A percentile compares a stretch with the other conserved stretches of the same genome.
Conservation (phyloP, 225 moss, liverwort and hornwort genomes). For the Pseudoscleropodium purum region DNA sequence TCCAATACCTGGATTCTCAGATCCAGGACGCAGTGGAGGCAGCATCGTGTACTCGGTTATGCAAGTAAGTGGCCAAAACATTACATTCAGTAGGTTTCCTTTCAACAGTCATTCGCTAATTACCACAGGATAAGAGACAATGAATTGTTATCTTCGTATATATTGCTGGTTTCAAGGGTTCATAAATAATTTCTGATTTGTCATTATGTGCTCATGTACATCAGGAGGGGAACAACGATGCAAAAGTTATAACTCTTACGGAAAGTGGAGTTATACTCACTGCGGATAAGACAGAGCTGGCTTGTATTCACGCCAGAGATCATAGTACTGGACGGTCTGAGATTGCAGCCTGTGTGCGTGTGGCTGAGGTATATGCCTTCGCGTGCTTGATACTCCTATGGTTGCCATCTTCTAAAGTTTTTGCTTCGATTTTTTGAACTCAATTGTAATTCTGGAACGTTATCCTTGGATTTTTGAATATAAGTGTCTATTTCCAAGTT, state of each 20-base stretch:
- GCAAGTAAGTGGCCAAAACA: slow-evolving; percentile 42
- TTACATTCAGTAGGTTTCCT: background rate
- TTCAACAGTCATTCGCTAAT: background rate
- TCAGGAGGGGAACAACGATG: slow-evolving; percentile 60
- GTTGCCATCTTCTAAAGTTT: background rate
- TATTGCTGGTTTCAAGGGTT: background rate
- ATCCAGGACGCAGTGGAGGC: slow-evolving; percentile 42
- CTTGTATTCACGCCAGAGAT: slow-evolving; percentile 80
- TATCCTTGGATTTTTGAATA: background rate
- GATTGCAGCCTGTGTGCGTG: slow-evolving; percentile 84
- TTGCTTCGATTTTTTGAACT: background rate
- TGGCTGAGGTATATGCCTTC: slow-evolving; percentile 55
- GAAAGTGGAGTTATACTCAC: slow-evolving; percentile 72
- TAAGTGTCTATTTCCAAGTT: background rate
- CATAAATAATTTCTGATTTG: background rate
- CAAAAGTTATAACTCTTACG: slow-evolving; percentile 45
- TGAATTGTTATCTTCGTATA: background rate
- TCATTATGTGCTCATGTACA: background rate
- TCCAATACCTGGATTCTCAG: slow-evolving; percentile 49
- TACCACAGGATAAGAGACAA: background rate
- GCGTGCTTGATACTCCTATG: background rate
- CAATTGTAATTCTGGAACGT: background rate
- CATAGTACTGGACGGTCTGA: slow-evolving; percentile 85
- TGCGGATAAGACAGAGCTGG: slow-evolving; percentile 63
- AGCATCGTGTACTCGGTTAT: slow-evolving; percentile 76